A percentile compares a stretch with the other conserved stretches of the same genome.
Conservation (phyloP, 345 rosid species). For the Eucalyptus tenuipes region DNA sequence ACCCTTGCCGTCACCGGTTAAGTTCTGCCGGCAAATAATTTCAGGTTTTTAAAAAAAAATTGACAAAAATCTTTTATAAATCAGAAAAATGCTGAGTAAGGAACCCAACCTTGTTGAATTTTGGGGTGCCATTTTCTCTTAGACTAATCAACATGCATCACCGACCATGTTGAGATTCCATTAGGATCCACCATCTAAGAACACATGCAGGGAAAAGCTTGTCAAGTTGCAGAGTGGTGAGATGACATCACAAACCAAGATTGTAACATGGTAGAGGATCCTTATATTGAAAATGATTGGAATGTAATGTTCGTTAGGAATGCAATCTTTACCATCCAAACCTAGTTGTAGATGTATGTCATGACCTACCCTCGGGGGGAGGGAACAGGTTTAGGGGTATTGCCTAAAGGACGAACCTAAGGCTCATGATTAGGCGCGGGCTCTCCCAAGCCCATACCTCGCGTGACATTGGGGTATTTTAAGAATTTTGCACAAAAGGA, state of each 20-base stretch:
- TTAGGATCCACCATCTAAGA: slow-evolving; percentile 58
- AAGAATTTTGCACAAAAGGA: no score
- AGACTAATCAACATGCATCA: slow-evolving; percentile 78
- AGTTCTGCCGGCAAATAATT: no score
- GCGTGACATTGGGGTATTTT: no score
- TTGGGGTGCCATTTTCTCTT: slow-evolving; percentile 53
- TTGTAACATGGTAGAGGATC: background rate
- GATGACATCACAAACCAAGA: background rate
- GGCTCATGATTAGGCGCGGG: no score
- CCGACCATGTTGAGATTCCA: slow-evolving; percentile 64
- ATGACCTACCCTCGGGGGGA: no score
- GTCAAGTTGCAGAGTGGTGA: background rate
- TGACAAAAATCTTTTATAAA: no score
- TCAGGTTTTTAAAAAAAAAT: no score
- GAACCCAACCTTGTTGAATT: no score
- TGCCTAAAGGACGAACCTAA: no score
- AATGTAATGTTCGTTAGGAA: slow-evolving; percentile 83
- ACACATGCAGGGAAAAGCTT: background rate
- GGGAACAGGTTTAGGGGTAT: no score
- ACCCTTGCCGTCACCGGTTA: rapidly evolving
- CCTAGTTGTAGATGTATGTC: slow-evolving; percentile 76
- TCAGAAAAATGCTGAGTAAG: no score
- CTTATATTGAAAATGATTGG: slow-evolving; percentile 84
- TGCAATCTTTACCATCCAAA: slow-evolving; percentile 71
- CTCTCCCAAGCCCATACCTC: no score